phyloP scores from a whole-genome alignment of 768 basidiomycete species.

The Ramaria sp. region DNA sequence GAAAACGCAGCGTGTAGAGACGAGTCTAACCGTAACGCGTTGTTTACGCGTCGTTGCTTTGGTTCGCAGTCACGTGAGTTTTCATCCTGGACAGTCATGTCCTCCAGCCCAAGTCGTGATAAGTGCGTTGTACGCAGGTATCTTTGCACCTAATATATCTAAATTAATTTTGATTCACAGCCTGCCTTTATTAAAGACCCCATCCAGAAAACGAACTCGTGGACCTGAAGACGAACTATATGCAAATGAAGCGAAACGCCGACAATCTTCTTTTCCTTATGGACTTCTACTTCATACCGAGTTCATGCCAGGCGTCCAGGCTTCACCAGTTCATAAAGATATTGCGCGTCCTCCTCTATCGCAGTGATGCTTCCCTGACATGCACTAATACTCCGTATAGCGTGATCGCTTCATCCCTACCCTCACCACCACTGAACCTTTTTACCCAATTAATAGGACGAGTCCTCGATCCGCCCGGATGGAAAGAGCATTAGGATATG shows the following conservation, averaged over 20 bases:
- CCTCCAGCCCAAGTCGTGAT: neutral
- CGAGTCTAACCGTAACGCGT: neutral
- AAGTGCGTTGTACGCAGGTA: neutral
- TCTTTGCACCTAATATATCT: neutral
- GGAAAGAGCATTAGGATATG: constrained; percentile 63
- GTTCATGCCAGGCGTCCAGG: neutral
- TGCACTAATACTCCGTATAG: neutral
- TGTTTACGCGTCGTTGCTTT: neutral
- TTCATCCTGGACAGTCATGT: neutral
- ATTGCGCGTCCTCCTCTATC: neutral
- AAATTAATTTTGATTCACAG: neutral
- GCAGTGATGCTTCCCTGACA: neutral
- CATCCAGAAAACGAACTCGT: neutral
- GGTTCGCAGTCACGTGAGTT: neutral
- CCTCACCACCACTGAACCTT: constrained; percentile 10
- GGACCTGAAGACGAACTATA: neutral
- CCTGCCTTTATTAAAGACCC: neutral
- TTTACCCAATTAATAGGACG: constrained; percentile 21
- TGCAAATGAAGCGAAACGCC: neutral
- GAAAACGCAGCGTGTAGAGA: neutral
- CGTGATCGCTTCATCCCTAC: constrained; percentile 1
- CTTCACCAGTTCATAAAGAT: neutral
- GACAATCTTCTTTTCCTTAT: neutral
- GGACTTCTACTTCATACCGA: neutral
- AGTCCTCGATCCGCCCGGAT: constrained; percentile 56